Evolutionary conservation across 192 early-diverging fungal genomes (phyloP), one percentile per base, ranked within the genome.

Genomic region (Rhizophagus sp.): DNA sequence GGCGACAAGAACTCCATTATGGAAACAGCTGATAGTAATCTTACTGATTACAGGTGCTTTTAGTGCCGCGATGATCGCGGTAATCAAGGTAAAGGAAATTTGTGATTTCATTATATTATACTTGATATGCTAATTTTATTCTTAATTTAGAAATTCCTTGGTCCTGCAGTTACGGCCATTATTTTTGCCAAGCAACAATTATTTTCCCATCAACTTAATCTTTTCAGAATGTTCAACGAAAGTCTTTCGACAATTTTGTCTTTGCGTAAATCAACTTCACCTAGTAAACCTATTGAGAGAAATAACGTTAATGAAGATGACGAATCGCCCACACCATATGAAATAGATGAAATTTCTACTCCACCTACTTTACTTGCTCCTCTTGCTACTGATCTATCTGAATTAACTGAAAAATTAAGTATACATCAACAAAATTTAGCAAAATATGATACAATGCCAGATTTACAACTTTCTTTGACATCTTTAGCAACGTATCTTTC

Each of bases 111-210:
- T 50, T 49, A n/a, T 49, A 49, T 49, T 19, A 47, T 8, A 22
- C 12, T 49, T 73, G 39, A 39, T 62, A 34, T 22, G 12, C n/a
- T 76, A 63, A 64, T 44, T 33, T n/a, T 76, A 62, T 76, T 39
- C 4, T 76, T 62, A 41, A 15, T 64, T 41, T 76, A 76, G 75
- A 76, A 63, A 76, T 76, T 49, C 24, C 12, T 76, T 62, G 75
- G 36, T 44, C 62, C 75, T 39, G 22, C 25, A 25, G 25, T 76
- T 36, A 64, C 57, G 10, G 22, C 61, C 6, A 63, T 76, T 7
- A 62, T 44, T 64, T 63, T 25, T 41, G 75, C 75, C n/a, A 76
- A 41, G 24, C 75, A 76, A 64, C 36, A 76, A 76, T 36, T 76
- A 22, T 64, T 39, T 64, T 39, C 75, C 8, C 75, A 76, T 76